phyloP scores from a whole-genome alignment of 1,139 yeast genomes.

The Yamadazyma pseudoaaseri region DNA sequence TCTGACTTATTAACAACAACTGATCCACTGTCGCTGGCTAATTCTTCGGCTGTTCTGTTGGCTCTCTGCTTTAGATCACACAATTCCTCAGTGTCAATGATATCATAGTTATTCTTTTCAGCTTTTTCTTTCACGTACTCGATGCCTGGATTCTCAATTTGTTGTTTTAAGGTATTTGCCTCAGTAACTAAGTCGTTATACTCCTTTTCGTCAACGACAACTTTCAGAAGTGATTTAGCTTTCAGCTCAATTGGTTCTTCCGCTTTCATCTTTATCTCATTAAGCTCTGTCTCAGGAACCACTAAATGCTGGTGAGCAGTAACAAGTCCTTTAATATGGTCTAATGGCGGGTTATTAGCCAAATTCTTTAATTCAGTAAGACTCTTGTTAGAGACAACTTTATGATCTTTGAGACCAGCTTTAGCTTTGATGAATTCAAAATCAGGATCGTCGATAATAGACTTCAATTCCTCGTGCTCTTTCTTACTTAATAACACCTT shows the following conservation, averaged over 20 bases:
- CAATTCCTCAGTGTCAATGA: slow-evolving; percentile 5
- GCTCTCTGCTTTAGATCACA: slow-evolving; percentile 9
- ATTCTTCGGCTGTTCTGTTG: slow-evolving; percentile 13
- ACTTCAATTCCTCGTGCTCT: slow-evolving; percentile 14
- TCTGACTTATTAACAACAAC: slow-evolving; percentile 10
- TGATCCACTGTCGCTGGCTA: slow-evolving; percentile 23
- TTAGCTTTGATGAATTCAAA: slow-evolving; percentile 17
- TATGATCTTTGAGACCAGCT: slow-evolving; percentile 14
- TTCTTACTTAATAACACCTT: slow-evolving; percentile 11
- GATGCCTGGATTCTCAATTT: slow-evolving; percentile 17
- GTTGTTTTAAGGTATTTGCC: neutral
- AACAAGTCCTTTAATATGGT: slow-evolving; percentile 28
- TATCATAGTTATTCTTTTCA: slow-evolving; percentile 4
- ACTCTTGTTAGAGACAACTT: slow-evolving; percentile 18
- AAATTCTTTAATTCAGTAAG: slow-evolving; percentile 10
- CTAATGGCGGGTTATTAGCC: slow-evolving; percentile 23
- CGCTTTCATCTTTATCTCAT: slow-evolving; percentile 8
- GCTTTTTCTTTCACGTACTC: slow-evolving; percentile 11
- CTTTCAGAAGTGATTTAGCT: slow-evolving; percentile 16
- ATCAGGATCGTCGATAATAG: slow-evolving; percentile 19
- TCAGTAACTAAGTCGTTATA: slow-evolving; percentile 2
- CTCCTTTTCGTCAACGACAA: slow-evolving; percentile 8
- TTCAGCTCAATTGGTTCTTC: slow-evolving; percentile 18
- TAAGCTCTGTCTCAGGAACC: slow-evolving; percentile 10
- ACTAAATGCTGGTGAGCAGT: slow-evolving; percentile 14